phyloP scores from a whole-genome alignment of 768 basidiomycete species.

The Trametopsis cervina region DNA sequence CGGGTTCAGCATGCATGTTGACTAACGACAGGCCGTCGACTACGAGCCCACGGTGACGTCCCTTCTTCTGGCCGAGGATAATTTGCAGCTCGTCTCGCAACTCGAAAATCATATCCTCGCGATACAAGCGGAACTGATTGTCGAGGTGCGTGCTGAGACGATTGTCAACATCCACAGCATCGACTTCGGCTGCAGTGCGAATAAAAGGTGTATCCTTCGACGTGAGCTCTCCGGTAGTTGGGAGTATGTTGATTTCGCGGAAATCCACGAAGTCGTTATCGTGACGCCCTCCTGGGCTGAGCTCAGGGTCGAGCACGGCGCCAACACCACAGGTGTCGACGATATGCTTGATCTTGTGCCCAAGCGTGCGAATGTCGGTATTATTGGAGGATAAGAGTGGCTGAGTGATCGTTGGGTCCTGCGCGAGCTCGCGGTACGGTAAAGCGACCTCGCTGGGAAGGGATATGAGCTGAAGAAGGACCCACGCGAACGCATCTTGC shows the following conservation, averaged over 20 bases:
- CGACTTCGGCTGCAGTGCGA: constrained; percentile 35
- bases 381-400: constrained; percentile 20
- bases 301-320: constrained; percentile 18
- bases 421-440: constrained; percentile 33
- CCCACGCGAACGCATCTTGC: constrained; percentile 36
- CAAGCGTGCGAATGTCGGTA: constrained; percentile 23
- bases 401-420: constrained; percentile 24
- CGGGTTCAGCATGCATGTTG: constrained; percentile 28
- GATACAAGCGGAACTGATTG: constrained; percentile 56
- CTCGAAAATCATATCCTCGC: constrained; percentile 58
- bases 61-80: constrained; percentile 32
- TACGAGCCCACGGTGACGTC: constrained; percentile 29
- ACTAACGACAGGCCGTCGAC: constrained; percentile 32
- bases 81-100: constrained; percentile 49
- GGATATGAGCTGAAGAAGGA: constrained; percentile 42
- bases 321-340: constrained; percentile 22
- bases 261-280: constrained; percentile 64
- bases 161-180: constrained; percentile 29
- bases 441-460: constrained; percentile 29
- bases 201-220: constrained; percentile 42
- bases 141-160: constrained; percentile 49
- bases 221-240: constrained; percentile 51
- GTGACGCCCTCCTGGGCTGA: constrained; percentile 55
- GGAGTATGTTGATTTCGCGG: constrained; percentile 53
- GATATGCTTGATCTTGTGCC: constrained; percentile 35